Evolutionary conservation across 176 grass and related monocot species (phyloP).

Genomic region (Aegilops umbellulata): DNA sequence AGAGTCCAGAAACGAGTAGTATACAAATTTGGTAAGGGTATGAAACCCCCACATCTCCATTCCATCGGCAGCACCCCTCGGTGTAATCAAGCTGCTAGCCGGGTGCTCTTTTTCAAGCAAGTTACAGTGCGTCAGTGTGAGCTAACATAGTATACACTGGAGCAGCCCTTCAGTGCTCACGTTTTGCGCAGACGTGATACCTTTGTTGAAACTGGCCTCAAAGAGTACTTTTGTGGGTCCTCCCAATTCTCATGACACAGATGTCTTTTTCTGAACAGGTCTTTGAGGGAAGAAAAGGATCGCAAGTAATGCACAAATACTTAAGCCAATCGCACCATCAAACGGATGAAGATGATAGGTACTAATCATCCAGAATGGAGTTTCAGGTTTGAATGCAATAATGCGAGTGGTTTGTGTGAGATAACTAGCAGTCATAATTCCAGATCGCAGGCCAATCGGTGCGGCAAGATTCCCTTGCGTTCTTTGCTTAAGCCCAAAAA

Average conservation of each 20-base stretch:
- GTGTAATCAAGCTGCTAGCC: neutral
- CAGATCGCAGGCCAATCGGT: slow-evolving; percentile 79
- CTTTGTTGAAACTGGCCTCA: slow-evolving; percentile 26
- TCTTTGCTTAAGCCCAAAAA: slow-evolving; percentile 88
- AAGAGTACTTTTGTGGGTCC: neutral
- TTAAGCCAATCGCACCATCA: slow-evolving; percentile 67
- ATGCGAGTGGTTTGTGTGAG: slow-evolving; percentile 60
- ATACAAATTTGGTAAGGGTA: slow-evolving; percentile 4
- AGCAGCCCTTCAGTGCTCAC: neutral
- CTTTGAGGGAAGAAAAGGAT: slow-evolving; percentile 77
- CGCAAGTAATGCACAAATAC: slow-evolving; percentile 64
- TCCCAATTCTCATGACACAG: slow-evolving; percentile 32
- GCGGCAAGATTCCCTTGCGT: slow-evolving; percentile 65
- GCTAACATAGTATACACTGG: slow-evolving; percentile 6
- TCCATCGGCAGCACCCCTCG: neutral
- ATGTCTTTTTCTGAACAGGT: slow-evolving; percentile 42
- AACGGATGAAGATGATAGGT: slow-evolving; percentile 74
- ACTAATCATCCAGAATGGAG: slow-evolving; percentile 67
- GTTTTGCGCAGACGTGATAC: neutral
- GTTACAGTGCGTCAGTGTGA: neutral
- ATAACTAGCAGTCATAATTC: slow-evolving; percentile 82
- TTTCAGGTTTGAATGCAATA: slow-evolving; percentile 52
- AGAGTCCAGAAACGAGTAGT: neutral
- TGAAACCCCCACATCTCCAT: neutral
- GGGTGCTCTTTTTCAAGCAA: neutral